These are phyloP conservation scores for Botrytis elliptica DNA, from an alignment of 2,329 filamentous ascomycete species.

Conservation along the genomic window DNA sequence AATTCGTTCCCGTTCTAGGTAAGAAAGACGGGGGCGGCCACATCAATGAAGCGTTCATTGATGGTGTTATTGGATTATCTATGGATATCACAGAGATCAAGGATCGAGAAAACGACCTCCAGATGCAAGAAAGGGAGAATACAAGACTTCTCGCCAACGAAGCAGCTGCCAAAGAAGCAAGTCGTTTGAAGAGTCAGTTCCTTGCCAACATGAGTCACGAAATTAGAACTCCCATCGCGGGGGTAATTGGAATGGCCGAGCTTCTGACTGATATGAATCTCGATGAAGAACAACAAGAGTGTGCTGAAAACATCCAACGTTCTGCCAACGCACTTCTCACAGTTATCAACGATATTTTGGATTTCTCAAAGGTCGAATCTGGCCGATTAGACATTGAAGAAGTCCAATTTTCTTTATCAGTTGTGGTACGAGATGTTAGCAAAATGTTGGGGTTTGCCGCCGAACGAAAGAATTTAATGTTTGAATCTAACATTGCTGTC, in stretches of 20 bases:
- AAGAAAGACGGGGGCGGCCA: slow-evolving; percentile 54
- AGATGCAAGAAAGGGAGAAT: slow-evolving; percentile 67
- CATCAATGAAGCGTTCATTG: slow-evolving; percentile 52
- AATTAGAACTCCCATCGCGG: slow-evolving; percentile 75
- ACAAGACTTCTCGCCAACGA: slow-evolving; percentile 70
- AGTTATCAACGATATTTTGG: slow-evolving; percentile 87
- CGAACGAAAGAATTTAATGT: slow-evolving; percentile 73
- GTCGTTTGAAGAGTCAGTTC: slow-evolving; percentile 76
- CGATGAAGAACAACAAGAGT: slow-evolving; percentile 69
- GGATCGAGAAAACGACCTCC: slow-evolving; percentile 60
- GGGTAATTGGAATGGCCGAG: slow-evolving; percentile 78
- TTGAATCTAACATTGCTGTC: slow-evolving; percentile 60
- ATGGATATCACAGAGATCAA: slow-evolving; percentile 77
- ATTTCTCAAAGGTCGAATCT: slow-evolving; percentile 84
- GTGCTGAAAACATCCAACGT: slow-evolving; percentile 73
- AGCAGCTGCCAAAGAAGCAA: slow-evolving; percentile 76
- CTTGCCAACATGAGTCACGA: slow-evolving; percentile 81
- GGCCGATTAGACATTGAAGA: slow-evolving; percentile 76
- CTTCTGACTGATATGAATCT: slow-evolving; percentile 67
- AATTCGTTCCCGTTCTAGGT: slow-evolving; percentile 64
- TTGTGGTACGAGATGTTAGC: slow-evolving; percentile 74
- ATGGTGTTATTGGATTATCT: slow-evolving; percentile 75
- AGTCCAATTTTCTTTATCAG: slow-evolving; percentile 70
- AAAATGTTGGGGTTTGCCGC: slow-evolving; percentile 89
- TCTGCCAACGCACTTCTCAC: slow-evolving; percentile 80